phyloP scores from a whole-genome alignment of 148 eudicot species.

The Polygonum aviculare region DNA sequence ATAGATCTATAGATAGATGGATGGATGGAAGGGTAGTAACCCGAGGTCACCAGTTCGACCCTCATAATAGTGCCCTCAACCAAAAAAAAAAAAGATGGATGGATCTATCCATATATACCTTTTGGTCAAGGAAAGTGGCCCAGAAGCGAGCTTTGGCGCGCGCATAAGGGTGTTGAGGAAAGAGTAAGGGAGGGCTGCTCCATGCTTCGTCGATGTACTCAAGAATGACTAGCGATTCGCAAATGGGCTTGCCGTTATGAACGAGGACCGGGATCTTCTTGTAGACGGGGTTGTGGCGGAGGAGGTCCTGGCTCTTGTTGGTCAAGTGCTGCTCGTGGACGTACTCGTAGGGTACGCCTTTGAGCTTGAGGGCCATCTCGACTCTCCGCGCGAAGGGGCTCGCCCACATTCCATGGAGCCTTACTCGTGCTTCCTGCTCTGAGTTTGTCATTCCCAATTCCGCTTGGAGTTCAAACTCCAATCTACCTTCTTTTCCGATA shows the following conservation, averaged over 20 bases:
- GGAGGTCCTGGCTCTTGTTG: conserved; percentile 28
- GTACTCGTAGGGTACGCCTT: conserved; percentile 34
- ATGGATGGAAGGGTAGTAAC: no score
- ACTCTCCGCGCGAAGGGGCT: conserved; percentile 29
- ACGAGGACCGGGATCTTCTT: conserved; percentile 27
- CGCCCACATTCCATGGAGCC: conserved; percentile 30
- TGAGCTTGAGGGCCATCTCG: conserved; percentile 33
- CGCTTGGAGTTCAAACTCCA: no score
- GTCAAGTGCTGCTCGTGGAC: conserved; percentile 24
- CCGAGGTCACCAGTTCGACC: no score
- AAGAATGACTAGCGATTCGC: conserved; percentile 40
- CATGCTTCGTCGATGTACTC: conserved; percentile 48
- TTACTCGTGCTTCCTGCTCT: conserved; percentile 2
- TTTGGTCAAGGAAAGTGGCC: conserved; percentile 29
- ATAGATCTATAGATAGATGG: no score
- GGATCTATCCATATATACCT: neutral
- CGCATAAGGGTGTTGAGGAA: conserved; percentile 41
- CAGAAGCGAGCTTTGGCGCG: conserved; percentile 47
- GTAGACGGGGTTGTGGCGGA: conserved; percentile 22
- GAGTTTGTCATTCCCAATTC: neutral
- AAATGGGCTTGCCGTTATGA: conserved; percentile 27
- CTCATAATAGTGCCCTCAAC: no score
- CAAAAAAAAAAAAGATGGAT: neutral
- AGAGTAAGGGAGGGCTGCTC: conserved; percentile 26
- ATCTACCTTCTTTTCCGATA: no score